Evolutionary conservation across 352 stramenopile genomes (phyloP), one percentile per base, ranked within the genome.

Genomic region (Globisporangium camurandrum): DNA sequence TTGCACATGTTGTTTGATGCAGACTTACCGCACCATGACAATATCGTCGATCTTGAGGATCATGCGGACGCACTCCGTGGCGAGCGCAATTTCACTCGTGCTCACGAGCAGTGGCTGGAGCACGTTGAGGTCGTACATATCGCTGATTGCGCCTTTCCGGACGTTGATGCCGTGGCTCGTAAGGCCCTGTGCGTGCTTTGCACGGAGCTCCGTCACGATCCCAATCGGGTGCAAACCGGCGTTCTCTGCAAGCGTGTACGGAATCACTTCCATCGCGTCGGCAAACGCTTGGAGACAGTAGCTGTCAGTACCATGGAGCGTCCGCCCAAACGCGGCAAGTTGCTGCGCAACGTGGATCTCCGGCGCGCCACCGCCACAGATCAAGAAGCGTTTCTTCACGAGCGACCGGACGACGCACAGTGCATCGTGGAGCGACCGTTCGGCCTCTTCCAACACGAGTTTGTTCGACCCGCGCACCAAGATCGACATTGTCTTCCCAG

Each of bases 41-140:
- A 99, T 95, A 84, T 99, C 97, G 66, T 99, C 97, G 68, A 99
- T 98, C 93, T 99, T 99, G 75, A 99, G 91, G 66, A 99, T 99
- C 96, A 99, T 99, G 64, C 89, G 87, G 46, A 99, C 95, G 62
- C 95, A 99, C 74, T 99, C 97, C 36, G 97, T 97, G 12, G 97
- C 97, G 47, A 99, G 83, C 54, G 90, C 72, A 62, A 99, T 97
- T 52, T 98, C 95, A 68, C 88, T 98, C 46, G 89, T 97, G 64
- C 89, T 98, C 31, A 99, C 97, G 39, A 99, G 73, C 53, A 99
- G 79, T 40, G 97, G 97, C 80, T 99, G 97, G 50, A 99, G 84
- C 51, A 99, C 94, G 73, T 97, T 97, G 53, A 98, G 78, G 56
- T 96, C 91, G 78, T 98, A 98, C 95, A 99, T 99, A 83, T 99